phyloP scores from a whole-genome alignment of 352 stramenopile species.

The Stephanocyclus meneghinianus region DNA sequence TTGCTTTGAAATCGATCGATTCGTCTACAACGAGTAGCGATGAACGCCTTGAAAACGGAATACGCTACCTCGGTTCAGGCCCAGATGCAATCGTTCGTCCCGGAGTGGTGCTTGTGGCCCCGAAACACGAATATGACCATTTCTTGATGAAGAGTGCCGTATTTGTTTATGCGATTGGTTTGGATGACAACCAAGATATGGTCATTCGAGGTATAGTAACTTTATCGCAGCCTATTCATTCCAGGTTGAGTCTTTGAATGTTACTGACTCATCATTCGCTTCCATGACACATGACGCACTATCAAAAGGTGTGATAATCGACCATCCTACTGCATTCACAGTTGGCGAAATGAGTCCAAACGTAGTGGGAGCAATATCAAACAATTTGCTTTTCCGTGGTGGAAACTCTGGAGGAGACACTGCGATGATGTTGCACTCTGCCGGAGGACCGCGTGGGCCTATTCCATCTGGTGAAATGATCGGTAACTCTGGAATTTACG shows the following conservation, averaged over 20 bases:
- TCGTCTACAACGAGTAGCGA: not conserved
- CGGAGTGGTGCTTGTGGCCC: slow-evolving; percentile 68
- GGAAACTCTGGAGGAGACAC: slow-evolving; percentile 64
- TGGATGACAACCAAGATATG: slow-evolving; percentile 66
- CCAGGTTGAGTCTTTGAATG: not conserved
- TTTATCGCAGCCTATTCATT: not conserved
- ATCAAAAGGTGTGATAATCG: slow-evolving; percentile 64
- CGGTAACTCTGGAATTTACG: slow-evolving; percentile 69
- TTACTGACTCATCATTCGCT: not conserved
- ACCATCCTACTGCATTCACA: slow-evolving; percentile 80
- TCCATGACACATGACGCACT: not conserved
- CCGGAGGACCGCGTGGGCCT: slow-evolving; percentile 38
- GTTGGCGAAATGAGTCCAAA: slow-evolving; percentile 71
- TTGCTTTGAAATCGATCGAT: slow-evolving; percentile 1
- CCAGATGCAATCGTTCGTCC: slow-evolving; percentile 66
- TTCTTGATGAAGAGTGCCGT: slow-evolving; percentile 74
- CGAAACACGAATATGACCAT: slow-evolving; percentile 75
- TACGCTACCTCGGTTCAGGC: slow-evolving; percentile 66
- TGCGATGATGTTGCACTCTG: slow-evolving; percentile 71
- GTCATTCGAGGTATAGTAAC: slow-evolving; percentile 53
- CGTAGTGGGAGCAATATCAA: slow-evolving; percentile 39
- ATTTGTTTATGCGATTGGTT: slow-evolving; percentile 76
- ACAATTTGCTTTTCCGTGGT: slow-evolving; percentile 70
- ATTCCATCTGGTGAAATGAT: slow-evolving; percentile 61
- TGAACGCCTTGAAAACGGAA: slow-evolving; percentile 17